phyloP scores from a whole-genome alignment of 805 yeast genomes.

The Wickerhamomyces sydowiorum region DNA sequence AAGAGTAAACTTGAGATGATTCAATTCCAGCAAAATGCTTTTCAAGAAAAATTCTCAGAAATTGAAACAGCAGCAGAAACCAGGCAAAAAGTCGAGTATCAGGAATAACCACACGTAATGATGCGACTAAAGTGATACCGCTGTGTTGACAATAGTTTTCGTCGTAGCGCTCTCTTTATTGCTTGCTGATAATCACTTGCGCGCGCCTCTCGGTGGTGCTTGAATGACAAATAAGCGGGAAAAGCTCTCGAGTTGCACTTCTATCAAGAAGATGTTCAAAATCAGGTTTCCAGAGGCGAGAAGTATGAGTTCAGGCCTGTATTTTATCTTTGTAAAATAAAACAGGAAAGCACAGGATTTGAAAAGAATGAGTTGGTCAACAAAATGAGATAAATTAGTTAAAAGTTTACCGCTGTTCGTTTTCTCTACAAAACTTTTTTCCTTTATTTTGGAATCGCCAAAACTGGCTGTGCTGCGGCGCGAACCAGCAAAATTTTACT shows the following conservation, averaged over 20 bases:
- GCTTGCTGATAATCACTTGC: background rate
- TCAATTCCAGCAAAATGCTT: no score
- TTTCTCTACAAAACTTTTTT: background rate
- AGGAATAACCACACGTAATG: background rate
- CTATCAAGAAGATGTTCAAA: background rate
- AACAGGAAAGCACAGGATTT: background rate
- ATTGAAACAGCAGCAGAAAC: background rate
- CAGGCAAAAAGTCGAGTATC: no score
- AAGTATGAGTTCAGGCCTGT: background rate
- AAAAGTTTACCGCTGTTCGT: background rate
- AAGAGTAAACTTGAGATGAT: no score
- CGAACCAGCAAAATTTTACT: background rate
- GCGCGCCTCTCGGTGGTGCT: background rate
- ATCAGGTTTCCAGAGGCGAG: conserved; percentile 1
- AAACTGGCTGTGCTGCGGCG: background rate
- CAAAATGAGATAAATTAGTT: background rate
- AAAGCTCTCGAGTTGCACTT: background rate
- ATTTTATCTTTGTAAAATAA: background rate
- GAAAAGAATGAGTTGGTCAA: background rate
- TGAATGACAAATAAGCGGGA: background rate
- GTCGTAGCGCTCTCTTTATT: background rate
- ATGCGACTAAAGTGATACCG: background rate
- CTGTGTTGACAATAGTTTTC: background rate
- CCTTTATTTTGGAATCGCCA: background rate
- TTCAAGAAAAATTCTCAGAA: background rate